phyloP scores from a whole-genome alignment of 352 stramenopile genomes.

The Phytophthora capsici region DNA sequence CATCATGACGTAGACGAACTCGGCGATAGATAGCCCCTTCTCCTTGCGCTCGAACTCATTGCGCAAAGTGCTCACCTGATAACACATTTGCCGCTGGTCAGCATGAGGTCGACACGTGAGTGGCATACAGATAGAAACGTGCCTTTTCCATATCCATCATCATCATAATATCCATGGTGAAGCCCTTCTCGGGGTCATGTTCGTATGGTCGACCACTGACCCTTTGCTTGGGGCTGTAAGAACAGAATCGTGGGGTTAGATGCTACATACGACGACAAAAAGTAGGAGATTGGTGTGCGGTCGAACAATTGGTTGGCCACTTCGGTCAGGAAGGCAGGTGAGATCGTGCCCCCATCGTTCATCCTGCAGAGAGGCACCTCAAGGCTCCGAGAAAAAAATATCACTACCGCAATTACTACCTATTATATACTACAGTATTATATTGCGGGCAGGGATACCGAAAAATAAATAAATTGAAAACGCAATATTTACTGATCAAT shows the following conservation, averaged over 20 bases:
- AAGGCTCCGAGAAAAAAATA: too few species aligned
- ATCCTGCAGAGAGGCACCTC: slow-evolving; percentile 2
- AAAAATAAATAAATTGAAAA: too few species aligned
- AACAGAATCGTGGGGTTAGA: neutral
- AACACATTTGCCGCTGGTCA: slow-evolving; percentile 5
- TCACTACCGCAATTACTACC: too few species aligned
- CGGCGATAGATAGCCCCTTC: slow-evolving; percentile 74
- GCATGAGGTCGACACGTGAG: neutral
- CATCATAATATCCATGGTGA: slow-evolving; percentile 94
- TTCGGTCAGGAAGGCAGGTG: slow-evolving; percentile 48
- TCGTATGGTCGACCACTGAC: slow-evolving; percentile 56
- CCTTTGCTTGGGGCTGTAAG: slow-evolving; percentile 22
- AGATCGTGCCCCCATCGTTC: slow-evolving; percentile 24
- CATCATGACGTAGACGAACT: slow-evolving; percentile 92
- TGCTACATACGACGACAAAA: neutral
- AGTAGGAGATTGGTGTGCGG: neutral
- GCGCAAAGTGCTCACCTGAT: slow-evolving; percentile 73
- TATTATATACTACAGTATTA: too few species aligned
- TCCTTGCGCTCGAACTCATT: slow-evolving; percentile 88
- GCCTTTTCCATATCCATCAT: slow-evolving; percentile 91
- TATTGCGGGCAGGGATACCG: too few species aligned
- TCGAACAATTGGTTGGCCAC: slow-evolving; percentile 36
- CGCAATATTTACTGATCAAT: too few species aligned
- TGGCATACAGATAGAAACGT: neutral
- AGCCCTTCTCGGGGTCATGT: slow-evolving; percentile 80